A percentile compares a stretch with the other conserved stretches of the same genome.
phyloP scores from a whole-genome alignment of 2,329 filamentous ascomycete species.

The Microcyclosporella mali region DNA sequence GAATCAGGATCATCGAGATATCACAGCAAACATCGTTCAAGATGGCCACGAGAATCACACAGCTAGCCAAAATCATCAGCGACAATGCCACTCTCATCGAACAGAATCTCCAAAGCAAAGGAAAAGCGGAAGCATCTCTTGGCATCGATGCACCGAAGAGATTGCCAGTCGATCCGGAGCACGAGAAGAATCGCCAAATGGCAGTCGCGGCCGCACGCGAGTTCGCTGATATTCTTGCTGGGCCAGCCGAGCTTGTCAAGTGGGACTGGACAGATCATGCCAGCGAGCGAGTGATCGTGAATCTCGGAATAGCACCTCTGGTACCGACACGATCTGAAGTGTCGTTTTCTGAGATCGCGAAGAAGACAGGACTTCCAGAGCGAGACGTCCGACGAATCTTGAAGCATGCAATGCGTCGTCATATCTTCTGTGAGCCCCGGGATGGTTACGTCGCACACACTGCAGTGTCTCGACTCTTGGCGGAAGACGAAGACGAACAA shows the following conservation, averaged over 20 bases:
- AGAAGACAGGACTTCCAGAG: conserved; percentile 1
- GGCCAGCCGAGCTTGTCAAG: background rate
- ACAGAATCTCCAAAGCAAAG: conserved; percentile 1
- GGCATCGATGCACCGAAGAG: conserved; percentile 3
- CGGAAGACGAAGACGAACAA: conserved; percentile 1
- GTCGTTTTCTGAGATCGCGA: conserved; percentile 1
- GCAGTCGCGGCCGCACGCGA: conserved; percentile 1
- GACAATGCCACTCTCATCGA: conserved; percentile 1
- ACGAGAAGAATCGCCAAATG: background rate
- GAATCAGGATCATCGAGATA: too few relatives aligned
- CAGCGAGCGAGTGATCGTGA: background rate
- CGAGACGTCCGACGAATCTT: conserved; percentile 2
- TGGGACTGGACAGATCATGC: conserved; percentile 1
- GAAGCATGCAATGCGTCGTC: conserved; percentile 2
- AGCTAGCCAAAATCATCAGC: conserved; percentile 3
- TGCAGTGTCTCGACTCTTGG: conserved; percentile 3
- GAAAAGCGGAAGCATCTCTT: conserved; percentile 1
- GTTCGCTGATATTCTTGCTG: background rate
- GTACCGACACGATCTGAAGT: background rate
- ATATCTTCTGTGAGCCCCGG: conserved; percentile 1
- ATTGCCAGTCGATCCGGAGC: background rate
- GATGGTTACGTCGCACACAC: conserved; percentile 6
- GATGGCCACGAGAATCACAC: background rate
- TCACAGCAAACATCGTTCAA: too few relatives aligned
- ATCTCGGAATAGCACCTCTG: background rate